A percentile compares a stretch with the other conserved stretches of the same genome.
Conservation (phyloP, 495 filamentous ascomycete genomes). For the Glonium stellatum region DNA sequence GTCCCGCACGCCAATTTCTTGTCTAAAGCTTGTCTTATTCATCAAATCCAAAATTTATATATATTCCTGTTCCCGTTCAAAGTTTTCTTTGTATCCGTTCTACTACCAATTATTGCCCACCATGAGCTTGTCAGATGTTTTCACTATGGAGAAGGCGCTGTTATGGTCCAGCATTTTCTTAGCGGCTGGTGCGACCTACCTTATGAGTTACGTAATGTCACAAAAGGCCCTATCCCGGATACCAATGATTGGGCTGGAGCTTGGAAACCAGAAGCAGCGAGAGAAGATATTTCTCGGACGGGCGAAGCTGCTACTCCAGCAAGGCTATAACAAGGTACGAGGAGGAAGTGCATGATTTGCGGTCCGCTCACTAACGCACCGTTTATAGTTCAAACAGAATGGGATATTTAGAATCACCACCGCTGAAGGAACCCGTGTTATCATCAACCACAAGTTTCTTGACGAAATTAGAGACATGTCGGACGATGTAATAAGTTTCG, state of each 20-base stretch:
- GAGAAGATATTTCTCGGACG: not conserved
- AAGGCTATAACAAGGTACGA: not conserved
- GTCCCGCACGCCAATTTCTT: not conserved
- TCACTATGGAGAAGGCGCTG: not conserved
- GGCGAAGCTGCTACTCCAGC: not conserved
- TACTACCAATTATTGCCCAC: not conserved
- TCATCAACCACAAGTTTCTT: not conserved
- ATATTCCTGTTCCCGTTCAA: not conserved
- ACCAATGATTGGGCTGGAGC: not conserved
- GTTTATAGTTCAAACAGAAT: not conserved
- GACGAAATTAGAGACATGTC: slow-evolving; percentile 1
- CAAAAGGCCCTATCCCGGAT: not conserved
- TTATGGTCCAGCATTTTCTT: not conserved
- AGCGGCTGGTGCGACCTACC: not conserved
- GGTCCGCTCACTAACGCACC: not conserved
- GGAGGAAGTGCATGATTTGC: not conserved
- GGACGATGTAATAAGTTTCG: not conserved
- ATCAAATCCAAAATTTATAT: not conserved
- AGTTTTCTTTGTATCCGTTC: not conserved
- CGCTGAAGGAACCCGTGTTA: slow-evolving; percentile 2
- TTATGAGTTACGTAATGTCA: not conserved
- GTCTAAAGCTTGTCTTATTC: no score
- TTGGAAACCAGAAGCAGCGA: not conserved
- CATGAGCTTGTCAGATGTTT: not conserved
- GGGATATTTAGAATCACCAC: slow-evolving; percentile 1